A percentile compares a stretch with the other conserved stretches of the same genome.
Conservation (phyloP, 257 asterid species). For the Linaria vulgaris region DNA sequence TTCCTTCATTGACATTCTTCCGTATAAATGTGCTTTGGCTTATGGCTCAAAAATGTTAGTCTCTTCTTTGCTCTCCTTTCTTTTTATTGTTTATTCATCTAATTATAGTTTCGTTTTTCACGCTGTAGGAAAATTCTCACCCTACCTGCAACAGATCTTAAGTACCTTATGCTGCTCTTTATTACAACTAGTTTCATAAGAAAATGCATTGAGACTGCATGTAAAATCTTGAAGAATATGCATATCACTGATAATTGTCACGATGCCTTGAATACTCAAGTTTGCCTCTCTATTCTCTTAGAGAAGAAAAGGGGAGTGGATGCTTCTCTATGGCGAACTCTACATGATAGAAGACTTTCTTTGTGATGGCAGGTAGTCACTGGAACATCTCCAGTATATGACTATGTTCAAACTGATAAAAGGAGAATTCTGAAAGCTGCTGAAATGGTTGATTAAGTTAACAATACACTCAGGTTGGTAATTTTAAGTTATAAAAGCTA, state of each 20-base stretch:
- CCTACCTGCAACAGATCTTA: too few relatives aligned
- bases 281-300: slow-evolving; percentile 16
- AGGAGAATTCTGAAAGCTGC: slow-evolving; percentile 59
- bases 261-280: neutral
- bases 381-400: slow-evolving; percentile 72
- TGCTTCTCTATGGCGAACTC: slow-evolving; percentile 24
- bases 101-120: too few relatives aligned
- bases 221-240: slow-evolving; percentile 7
- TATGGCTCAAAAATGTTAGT: too few relatives aligned
- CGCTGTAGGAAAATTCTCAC: too few relatives aligned
- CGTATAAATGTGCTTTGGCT: too few relatives aligned
- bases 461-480: slow-evolving; percentile 63
- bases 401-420: slow-evolving; percentile 64
- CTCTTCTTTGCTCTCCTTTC: too few relatives aligned
- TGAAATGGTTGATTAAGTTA: slow-evolving; percentile 58
- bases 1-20: neutral
- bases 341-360: slow-evolving; percentile 46
- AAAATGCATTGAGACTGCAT: too few relatives aligned
- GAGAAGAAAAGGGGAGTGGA: slow-evolving; percentile 36
- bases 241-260: neutral
- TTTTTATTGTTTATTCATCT: too few relatives aligned
- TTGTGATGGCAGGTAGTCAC: slow-evolving; percentile 77
- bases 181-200: too few relatives aligned
- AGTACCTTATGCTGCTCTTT: too few relatives aligned
- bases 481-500: slow-evolving; percentile 27